A percentile compares a stretch with the other conserved stretches of the same genome.
Evolutionary conservation across 2,329 filamentous ascomycete genomes (phyloP).

Genomic region (Plectosphaerella sp.): DNA sequence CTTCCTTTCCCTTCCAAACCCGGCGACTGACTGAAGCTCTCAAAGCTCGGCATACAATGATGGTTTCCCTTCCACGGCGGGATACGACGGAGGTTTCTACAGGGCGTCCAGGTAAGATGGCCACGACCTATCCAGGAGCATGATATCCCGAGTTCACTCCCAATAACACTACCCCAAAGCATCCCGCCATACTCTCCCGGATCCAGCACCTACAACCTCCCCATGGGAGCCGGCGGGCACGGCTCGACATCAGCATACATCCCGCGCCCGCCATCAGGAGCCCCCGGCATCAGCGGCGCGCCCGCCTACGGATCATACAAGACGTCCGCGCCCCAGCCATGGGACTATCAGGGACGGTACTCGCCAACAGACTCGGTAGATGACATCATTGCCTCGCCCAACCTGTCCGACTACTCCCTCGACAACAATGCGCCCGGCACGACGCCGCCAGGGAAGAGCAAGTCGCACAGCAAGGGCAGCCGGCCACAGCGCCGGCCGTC

Average conservation of each 20-base stretch:
- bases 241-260: slow-evolving; percentile 36
- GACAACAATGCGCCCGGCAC: slow-evolving; percentile 41
- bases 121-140: not conserved
- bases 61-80: slow-evolving; percentile 22
- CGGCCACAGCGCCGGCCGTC: slow-evolving; percentile 64
- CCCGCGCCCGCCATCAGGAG: slow-evolving; percentile 35
- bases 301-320: slow-evolving; percentile 32
- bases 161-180: slow-evolving; percentile 34
- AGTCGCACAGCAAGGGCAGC: slow-evolving; percentile 37
- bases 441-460: slow-evolving; percentile 37
- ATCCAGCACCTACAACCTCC: slow-evolving; percentile 24
- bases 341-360: slow-evolving; percentile 45
- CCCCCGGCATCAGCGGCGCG: slow-evolving; percentile 23
- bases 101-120: slow-evolving; percentile 31
- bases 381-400: slow-evolving; percentile 53
- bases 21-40: slow-evolving; percentile 9
- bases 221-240: slow-evolving; percentile 28
- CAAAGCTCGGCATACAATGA: slow-evolving; percentile 29
- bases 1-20: slow-evolving; percentile 1
- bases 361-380: slow-evolving; percentile 56
- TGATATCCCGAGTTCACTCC: slow-evolving; percentile 5
- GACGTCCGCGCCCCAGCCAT: slow-evolving; percentile 33
- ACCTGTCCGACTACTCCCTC: slow-evolving; percentile 55
- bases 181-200: slow-evolving; percentile 31
- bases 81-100: slow-evolving; percentile 30